phyloP scores from a whole-genome alignment of 176 grass and related monocot genomes.

The Pharus latifolius region DNA sequence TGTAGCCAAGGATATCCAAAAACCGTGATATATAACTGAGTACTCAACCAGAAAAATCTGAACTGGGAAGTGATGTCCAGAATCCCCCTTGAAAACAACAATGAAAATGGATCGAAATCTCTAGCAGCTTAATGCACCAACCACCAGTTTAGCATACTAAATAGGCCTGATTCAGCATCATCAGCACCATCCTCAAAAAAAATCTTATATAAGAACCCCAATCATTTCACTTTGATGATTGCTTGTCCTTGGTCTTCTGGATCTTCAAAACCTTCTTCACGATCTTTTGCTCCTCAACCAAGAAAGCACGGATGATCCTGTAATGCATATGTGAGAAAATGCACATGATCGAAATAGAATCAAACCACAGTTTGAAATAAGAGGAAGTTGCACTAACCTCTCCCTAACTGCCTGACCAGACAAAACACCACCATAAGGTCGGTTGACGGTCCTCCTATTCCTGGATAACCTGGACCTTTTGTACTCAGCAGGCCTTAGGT shows the following conservation, averaged over 20 bases:
- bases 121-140: conserved; percentile 11
- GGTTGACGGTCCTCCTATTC: conserved; percentile 58
- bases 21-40: background rate
- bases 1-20: background rate
- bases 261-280: conserved; percentile 98
- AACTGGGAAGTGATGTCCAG: background rate
- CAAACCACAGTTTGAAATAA: background rate
- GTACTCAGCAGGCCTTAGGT: conserved; percentile 50
- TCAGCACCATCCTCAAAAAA: conserved; percentile 5
- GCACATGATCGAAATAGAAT: background rate
- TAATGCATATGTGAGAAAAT: background rate
- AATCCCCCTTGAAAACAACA: background rate
- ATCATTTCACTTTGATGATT: conserved; percentile 34
- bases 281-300: conserved; percentile 91
- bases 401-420: conserved; percentile 53
- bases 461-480: conserved; percentile 47
- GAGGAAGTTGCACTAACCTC: conserved; percentile 26
- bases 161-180: background rate
- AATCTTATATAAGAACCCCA: background rate
- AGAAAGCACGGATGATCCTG: conserved; percentile 81
- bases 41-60: background rate
- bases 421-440: conserved; percentile 52
- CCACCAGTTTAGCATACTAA: conserved; percentile 9
- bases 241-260: conserved; percentile 82
- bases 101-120: conserved; percentile 15